Conservation (phyloP, 352 stramenopile genomes). For the Pythium myriotylum region DNA sequence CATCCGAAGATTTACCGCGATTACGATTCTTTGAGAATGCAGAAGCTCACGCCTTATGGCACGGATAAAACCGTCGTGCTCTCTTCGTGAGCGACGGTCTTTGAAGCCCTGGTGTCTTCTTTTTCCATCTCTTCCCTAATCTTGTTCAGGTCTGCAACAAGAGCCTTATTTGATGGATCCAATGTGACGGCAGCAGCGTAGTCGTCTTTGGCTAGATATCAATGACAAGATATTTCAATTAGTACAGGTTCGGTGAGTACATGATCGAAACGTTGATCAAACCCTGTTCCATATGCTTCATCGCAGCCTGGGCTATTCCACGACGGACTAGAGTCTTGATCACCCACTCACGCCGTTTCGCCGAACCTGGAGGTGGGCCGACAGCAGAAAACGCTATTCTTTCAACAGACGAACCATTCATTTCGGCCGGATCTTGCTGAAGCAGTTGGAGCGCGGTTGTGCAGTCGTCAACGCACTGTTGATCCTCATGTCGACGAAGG, state of each 20-base stretch:
- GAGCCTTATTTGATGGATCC: constrained; percentile 58
- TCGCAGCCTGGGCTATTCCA: constrained; percentile 48
- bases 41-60: too few species aligned
- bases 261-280: not conserved
- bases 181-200: constrained; percentile 61
- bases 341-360: constrained; percentile 68
- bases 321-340: constrained; percentile 77
- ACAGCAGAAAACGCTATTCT: constrained; percentile 61
- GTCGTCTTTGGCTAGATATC: constrained; percentile 50
- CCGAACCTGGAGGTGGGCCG: constrained; percentile 50
- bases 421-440: constrained; percentile 34
- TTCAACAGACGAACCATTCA: not conserved
- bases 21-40: not conserved
- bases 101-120: not conserved
- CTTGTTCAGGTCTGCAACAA: constrained; percentile 52
- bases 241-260: not conserved
- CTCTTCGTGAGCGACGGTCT: not conserved
- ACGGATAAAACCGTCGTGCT: too few species aligned
- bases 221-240: not conserved
- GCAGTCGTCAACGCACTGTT: constrained; percentile 67
- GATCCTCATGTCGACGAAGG: constrained; percentile 47
- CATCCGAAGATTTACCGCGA: not conserved
- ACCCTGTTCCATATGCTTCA: constrained; percentile 48
- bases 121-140: constrained; percentile 32
- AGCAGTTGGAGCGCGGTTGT: constrained; percentile 54